Percentiles rank a stretch among this genome's conserved stretches.
These are phyloP conservation scores for Penicillium steckii DNA, from an alignment of 495 filamentous ascomycete species.

Conservation along the genomic window DNA sequence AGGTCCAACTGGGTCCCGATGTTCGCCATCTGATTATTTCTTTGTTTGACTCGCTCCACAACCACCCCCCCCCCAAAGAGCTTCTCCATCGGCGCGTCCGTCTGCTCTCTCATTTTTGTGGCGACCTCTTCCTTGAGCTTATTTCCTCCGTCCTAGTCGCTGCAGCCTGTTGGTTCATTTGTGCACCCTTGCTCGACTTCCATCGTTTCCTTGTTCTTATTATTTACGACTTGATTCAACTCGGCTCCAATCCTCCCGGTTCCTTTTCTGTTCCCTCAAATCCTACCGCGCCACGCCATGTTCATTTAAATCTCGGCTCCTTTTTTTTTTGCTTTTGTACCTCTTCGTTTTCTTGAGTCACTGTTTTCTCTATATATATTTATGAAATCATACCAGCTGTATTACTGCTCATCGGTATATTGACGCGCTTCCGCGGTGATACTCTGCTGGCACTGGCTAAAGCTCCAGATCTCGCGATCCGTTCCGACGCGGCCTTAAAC, in stretches of 20 bases:
- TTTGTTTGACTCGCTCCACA: slow-evolving; percentile 26
- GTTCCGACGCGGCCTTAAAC: slow-evolving; percentile 6
- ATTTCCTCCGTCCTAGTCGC: background rate
- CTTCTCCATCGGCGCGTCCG: slow-evolving; percentile 1
- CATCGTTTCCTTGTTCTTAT: no score
- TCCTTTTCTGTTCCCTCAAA: background rate
- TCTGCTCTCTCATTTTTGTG: slow-evolving; percentile 11
- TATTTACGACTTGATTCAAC: no score
- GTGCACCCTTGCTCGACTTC: background rate
- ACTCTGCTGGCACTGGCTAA: background rate
- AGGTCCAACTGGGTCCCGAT: no score
- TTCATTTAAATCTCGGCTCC: slow-evolving; percentile 11
- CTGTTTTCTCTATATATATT: background rate
- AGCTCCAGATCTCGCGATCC: slow-evolving; percentile 6
- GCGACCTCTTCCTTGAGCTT: background rate
- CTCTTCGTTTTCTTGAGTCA: no score
- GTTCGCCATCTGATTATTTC: slow-evolving; percentile 21
- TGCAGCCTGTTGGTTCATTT: background rate
- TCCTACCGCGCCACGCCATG: slow-evolving; percentile 17
- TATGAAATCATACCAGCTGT: slow-evolving; percentile 5
- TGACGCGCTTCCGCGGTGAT: background rate
- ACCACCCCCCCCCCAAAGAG: background rate
- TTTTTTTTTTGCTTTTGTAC: background rate
- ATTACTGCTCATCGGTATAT: slow-evolving; percentile 17
- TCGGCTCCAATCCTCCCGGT: background rate